Base-by-base conservation (phyloP, 2,329 filamentous ascomycete species). In the Alternaria panax region DNA sequence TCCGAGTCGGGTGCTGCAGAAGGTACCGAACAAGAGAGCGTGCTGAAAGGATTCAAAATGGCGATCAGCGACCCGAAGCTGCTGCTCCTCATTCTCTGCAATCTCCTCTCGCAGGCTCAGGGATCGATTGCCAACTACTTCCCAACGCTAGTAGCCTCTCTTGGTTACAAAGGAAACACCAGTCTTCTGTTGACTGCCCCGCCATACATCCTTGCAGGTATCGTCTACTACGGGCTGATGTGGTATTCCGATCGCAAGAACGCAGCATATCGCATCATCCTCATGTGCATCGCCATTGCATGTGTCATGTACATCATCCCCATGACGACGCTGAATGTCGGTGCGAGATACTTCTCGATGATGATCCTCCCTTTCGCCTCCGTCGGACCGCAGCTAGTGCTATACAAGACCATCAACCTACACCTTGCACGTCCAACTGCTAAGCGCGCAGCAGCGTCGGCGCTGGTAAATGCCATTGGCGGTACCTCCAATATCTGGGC, bases 211-310 rank as follows among this genome's bases (percentile, higher is more conserved):
- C 14, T 38, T 14, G 14, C 14, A 14, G 14, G 14, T 9, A 20
- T 38, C n/a, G 16, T 16, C 14, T 38, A 16, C 5, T 38, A 38
- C n/a, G 57, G 79, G 58, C 59, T 68, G 45, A 69, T 83, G 45
- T 67, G 66, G 18, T 81, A 82, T 47, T 34, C 82, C 7, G 82
- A 83, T 62, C 76, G 72, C n/a, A 58, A 76, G 42, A 75, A 75
- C 54, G 77, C 78, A 22, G 78, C 81, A 6, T 83, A 82, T 73
- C 82, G 65, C 16, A 65, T 70, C 54, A 68, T 70, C 25, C 36
- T 69, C 12, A 54, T 83, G 58, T 84, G 84, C 63, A 73, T 78
- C 52, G 58, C 68, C 12, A 68, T 59, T 4, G 61, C 71, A 12
- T 68, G 65, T 27, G 68, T 63, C 9, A 72, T 75, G 36, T 84